Evolutionary conservation across 225 moss, liverwort and hornwort species (phyloP), one percentile per base, ranked within the genome.

Genomic region (Physcomitrellopsis africana): DNA sequence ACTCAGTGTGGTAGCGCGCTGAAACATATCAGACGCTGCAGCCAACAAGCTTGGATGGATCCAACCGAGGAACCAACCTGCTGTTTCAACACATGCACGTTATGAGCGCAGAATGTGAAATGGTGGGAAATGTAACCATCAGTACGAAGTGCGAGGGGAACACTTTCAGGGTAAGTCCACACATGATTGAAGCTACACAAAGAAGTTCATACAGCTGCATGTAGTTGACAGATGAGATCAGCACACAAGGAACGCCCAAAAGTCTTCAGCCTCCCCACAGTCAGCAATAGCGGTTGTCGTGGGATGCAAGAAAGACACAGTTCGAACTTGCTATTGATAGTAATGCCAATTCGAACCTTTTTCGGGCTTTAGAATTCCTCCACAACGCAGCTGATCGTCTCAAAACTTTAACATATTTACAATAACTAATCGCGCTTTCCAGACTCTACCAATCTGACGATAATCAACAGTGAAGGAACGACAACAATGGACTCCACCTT

Each of bases 131-230:
- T 72, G 23, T 18, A 77, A 63, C 19, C 24, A n/a, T 14, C 57
- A 46, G 45, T 14, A 17, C 29, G 51, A 44, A 51, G 60, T 15
- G 22, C 6, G 18, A 59, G 73, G 27, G 55, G 37, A 13, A 14
- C 26, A 63, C 27, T 65, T 74, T 41, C 45, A 16, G 15, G 7
- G 24, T 44, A 57, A 69, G 63, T 13, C 27, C 44, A 26, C 56
- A 91, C 91, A 86, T 68, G 89, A 71, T 22, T 91, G 76, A 69
- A 93, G 82, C 78, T 86, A 89, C 47, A 93, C 93, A 67, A 91
- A 83, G 67, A 93, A 86, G 9, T 89, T 87, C 93, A 91, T 89
- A 20, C 89, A 75, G 69, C 87, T 89, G 32, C 32, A 37, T 37
- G 57, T 93, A 93, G 15, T 85, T 81, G 13, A 85, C 79, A 70